Conservation (phyloP, 805 yeast species). For the Wickerhamiella kurtzmanii region DNA sequence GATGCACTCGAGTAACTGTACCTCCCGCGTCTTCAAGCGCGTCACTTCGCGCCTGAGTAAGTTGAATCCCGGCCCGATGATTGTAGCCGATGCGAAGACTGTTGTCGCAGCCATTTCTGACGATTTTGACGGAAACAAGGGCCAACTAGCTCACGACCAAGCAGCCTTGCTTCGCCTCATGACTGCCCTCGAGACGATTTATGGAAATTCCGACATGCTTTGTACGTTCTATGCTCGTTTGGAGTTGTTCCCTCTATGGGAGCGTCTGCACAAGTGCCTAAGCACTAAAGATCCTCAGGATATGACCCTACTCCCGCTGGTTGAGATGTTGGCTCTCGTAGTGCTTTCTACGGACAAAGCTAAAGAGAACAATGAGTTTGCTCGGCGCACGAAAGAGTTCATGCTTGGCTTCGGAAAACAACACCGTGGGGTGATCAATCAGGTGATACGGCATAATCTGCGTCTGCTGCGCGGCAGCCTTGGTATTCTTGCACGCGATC, state of each 20-base stretch:
- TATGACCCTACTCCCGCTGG: background rate
- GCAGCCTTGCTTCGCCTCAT: background rate
- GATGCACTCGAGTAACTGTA: background rate
- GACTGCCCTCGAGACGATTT: background rate
- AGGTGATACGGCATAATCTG: slow-evolving; percentile 82
- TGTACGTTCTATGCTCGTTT: background rate
- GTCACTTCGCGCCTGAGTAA: background rate
- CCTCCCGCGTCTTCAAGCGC: background rate
- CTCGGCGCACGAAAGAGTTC: background rate
- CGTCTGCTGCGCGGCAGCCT: slow-evolving; percentile 94
- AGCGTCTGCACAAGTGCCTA: background rate
- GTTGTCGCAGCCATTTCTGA: background rate
- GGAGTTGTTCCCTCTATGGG: background rate
- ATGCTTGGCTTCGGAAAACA: background rate
- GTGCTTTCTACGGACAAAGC: background rate
- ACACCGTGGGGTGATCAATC: slow-evolving; percentile 41
- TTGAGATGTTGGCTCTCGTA: background rate
- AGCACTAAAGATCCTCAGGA: background rate
- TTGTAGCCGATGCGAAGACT: background rate
- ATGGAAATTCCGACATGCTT: background rate
- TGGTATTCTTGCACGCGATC: slow-evolving; percentile 73
- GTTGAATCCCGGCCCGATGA: background rate
- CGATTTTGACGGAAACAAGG: background rate
- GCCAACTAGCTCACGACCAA: background rate
- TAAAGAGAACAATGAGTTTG: background rate